Conservation (phyloP, 2,329 filamentous ascomycete species). For the Colletotrichum sansevieriae region DNA sequence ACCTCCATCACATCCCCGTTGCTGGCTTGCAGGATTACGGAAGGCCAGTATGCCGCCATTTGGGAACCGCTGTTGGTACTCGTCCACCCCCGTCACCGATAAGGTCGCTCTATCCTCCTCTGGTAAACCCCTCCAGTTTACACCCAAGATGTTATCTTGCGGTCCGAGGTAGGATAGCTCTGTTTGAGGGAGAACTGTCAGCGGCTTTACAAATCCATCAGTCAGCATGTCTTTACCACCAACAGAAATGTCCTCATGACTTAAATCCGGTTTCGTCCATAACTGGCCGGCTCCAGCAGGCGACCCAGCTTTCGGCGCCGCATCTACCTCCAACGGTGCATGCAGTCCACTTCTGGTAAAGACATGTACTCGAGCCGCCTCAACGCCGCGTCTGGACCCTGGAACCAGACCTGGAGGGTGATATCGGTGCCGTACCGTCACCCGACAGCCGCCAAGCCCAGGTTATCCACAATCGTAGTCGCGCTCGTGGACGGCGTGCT, state of each 20-base stretch:
- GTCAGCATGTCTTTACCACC: not conserved
- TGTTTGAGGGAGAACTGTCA: conserved; percentile 22
- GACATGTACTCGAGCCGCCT: conserved; percentile 21
- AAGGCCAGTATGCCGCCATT: conserved; percentile 36
- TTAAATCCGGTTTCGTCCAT: conserved; percentile 7
- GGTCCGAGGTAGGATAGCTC: conserved; percentile 33
- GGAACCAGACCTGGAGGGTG: conserved; percentile 31
- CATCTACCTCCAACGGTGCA: conserved; percentile 21
- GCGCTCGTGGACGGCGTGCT: conserved; percentile 13
- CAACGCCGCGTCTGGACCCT: conserved; percentile 22
- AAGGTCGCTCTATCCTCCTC: conserved; percentile 25
- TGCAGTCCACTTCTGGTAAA: conserved; percentile 25
- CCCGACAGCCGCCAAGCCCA: conserved; percentile 28
- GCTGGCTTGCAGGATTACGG: conserved; percentile 20
- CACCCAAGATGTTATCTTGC: conserved; percentile 8
- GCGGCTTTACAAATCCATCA: not conserved
- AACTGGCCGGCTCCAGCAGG: conserved; percentile 27
- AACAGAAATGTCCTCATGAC: too few species aligned
- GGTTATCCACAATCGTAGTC: conserved; percentile 33
- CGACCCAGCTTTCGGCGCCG: conserved; percentile 22
- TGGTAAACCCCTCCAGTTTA: conserved; percentile 30
- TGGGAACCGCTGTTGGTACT: conserved; percentile 3
- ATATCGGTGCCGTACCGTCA: conserved; percentile 30
- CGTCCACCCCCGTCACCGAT: not conserved
- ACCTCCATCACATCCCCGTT: conserved; percentile 23